Evolutionary conservation across 2,329 filamentous ascomycete genomes (phyloP).

Genomic region (Aphanoascus verrucosus): DNA sequence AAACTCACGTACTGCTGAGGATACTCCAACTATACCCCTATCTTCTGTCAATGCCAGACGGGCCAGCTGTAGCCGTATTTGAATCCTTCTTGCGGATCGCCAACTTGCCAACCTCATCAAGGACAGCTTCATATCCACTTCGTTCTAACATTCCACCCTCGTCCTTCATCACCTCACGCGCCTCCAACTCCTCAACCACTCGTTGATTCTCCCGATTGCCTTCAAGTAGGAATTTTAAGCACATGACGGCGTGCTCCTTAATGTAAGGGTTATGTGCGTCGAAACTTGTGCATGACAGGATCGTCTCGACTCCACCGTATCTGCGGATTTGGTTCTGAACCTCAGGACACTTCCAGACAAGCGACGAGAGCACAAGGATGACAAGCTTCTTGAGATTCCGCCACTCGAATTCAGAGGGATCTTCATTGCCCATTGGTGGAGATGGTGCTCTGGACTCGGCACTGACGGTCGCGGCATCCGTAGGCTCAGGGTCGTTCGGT

Average conservation of each 20-base stretch:
- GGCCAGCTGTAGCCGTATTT: background rate
- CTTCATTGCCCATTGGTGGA: constrained; percentile 44
- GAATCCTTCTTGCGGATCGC: constrained; percentile 30
- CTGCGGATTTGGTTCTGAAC: constrained; percentile 83
- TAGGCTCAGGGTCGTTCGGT: constrained; percentile 30
- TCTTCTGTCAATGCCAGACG: background rate
- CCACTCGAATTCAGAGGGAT: constrained; percentile 58
- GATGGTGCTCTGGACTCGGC: constrained; percentile 37
- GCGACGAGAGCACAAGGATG: constrained; percentile 75
- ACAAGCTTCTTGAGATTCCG: constrained; percentile 87
- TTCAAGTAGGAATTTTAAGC: constrained; percentile 61
- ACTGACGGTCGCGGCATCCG: constrained; percentile 29
- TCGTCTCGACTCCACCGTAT: constrained; percentile 73
- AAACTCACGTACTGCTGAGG: background rate
- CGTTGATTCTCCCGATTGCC: constrained; percentile 43
- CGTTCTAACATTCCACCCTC: constrained; percentile 33
- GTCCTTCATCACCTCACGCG: constrained; percentile 34
- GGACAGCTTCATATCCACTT: constrained; percentile 35
- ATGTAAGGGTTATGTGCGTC: constrained; percentile 93
- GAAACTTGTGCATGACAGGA: constrained; percentile 81
- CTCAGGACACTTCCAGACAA: constrained; percentile 74
- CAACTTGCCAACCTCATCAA: constrained; percentile 35
- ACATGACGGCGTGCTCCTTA: constrained; percentile 80
- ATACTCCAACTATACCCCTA: background rate
- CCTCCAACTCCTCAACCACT: constrained; percentile 41